Conservation (phyloP, 495 filamentous ascomycete species). For the Aspergillus taichungensis region DNA sequence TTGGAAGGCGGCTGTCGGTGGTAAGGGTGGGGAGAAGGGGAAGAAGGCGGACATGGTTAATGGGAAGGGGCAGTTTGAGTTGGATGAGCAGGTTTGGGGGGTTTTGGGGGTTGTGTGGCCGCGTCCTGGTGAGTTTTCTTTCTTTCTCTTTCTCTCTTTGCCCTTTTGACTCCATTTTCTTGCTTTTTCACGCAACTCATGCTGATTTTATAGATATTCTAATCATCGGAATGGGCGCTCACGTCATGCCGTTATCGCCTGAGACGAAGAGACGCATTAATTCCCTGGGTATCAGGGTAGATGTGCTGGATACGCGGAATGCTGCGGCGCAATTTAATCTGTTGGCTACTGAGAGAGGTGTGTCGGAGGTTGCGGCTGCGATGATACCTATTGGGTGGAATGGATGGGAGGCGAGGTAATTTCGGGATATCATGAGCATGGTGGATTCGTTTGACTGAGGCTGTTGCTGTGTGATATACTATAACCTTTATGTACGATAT, state of each 20-base stretch:
- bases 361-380: slow-evolving; percentile 75
- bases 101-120: slow-evolving; percentile 76
- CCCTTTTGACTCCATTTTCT: too few species aligned
- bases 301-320: slow-evolving; percentile 88
- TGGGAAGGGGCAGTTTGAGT: slow-evolving; percentile 71
- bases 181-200: too few species aligned
- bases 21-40: slow-evolving; percentile 4
- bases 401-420: slow-evolving; percentile 29
- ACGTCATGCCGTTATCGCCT: slow-evolving; percentile 66
- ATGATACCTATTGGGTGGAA: slow-evolving; percentile 81
- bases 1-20: slow-evolving; percentile 39
- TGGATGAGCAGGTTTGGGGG: slow-evolving; percentile 62
- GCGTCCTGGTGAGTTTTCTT: slow-evolving; percentile 63
- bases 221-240: slow-evolving; percentile 74
- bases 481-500: not conserved
- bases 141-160: not conserved
- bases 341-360: slow-evolving; percentile 73
- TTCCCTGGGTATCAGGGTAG: slow-evolving; percentile 72
- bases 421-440: too few species aligned
- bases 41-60: slow-evolving; percentile 51
- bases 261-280: slow-evolving; percentile 62
- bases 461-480: too few species aligned
- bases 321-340: slow-evolving; percentile 87
- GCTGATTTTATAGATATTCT: slow-evolving; percentile 59
- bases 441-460: too few species aligned